Base-by-base conservation (phyloP, 768 basidiomycete genomes). In the Amanita inopinata region DNA sequence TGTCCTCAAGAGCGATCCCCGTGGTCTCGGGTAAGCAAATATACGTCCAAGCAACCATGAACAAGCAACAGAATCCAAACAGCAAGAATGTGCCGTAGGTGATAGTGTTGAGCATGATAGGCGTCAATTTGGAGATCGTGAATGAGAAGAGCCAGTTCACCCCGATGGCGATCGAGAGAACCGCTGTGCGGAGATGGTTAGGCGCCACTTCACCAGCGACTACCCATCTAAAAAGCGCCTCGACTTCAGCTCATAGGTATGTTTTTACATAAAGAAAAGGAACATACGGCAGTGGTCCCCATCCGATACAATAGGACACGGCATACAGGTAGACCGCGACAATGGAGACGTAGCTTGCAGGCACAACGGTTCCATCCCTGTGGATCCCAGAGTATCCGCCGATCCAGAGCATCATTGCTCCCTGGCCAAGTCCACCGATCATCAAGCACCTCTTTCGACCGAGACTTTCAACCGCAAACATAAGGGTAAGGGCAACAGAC, bases 361-460 rank as follows among this genome's bases (percentile, higher is more conserved):
- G 60, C 15, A 61, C 60, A 19, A 62, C 41, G n/a, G 45, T 53
- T 2, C 44, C 46, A 6, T 48, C 41, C 1, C 61, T 57, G 46
- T 68, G 64, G 18, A 69, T 47, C 8, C 52, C 63, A 30, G 54
- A 58, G 51, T 64, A 73, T 1, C 59, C 62, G 9, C 62, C 67
- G 36, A 71, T 66, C 65, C 66, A 72, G n/a, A 70, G 58, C 69
- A 72, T 71, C 54, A 54, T 68, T 6, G 57, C 45, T 4, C 64
- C 65, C 49, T 76, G 75, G 4, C 71, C 70, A 4, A 73, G 43
- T 15, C 70, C 70, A 9, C 73, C 71, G 30, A 69, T 57, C 32
- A 77, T 59, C 12, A 76, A 57, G 43, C 67, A 73, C 33, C 50
- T 58, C 48, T 75, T 76, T 38, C 72, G 64, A 3, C 75, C 75